A percentile compares a stretch with the other conserved stretches of the same genome.
Conservation (phyloP, 495 filamentous ascomycete genomes). For the Opeltia flavorubescens region DNA sequence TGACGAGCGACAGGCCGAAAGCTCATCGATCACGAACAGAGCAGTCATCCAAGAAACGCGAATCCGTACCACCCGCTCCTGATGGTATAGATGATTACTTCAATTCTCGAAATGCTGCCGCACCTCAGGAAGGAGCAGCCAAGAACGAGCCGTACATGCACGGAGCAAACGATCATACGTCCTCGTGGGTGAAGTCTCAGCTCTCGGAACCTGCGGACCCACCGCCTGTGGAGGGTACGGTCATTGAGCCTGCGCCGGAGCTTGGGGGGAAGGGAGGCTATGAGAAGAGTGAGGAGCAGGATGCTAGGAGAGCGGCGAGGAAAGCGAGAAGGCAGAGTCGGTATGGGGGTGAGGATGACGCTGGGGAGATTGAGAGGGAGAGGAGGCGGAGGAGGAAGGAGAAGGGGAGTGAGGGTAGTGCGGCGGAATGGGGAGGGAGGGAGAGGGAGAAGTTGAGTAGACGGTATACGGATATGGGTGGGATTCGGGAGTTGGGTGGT, state of each 20-base stretch:
- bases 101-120: conserved; percentile 23
- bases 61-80: conserved; percentile 13
- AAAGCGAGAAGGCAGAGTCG: conserved; percentile 7
- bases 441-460: conserved; percentile 24
- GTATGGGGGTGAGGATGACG: conserved; percentile 14
- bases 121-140: neutral
- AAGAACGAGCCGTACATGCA: conserved; percentile 16
- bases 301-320: conserved; percentile 13
- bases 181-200: conserved; percentile 45
- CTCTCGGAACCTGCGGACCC: conserved; percentile 41
- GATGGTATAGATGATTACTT: conserved; percentile 26
- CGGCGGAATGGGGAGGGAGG: conserved; percentile 18
- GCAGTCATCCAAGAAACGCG: conserved; percentile 4
- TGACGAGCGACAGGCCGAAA: conserved; percentile 10
- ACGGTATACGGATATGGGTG: conserved; percentile 28
- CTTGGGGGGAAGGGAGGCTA: conserved; percentile 13
- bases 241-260: conserved; percentile 37
- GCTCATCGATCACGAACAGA: conserved; percentile 6
- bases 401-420: conserved; percentile 21
- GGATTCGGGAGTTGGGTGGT: conserved; percentile 20
- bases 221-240: conserved; percentile 39
- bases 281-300: conserved; percentile 4
- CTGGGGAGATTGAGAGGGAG: conserved; percentile 16
- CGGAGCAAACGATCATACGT: conserved; percentile 38
- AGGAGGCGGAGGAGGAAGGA: conserved; percentile 25